Base-by-base conservation (phyloP, 2,329 filamentous ascomycete genomes). In the Sporothrix globosa region DNA sequence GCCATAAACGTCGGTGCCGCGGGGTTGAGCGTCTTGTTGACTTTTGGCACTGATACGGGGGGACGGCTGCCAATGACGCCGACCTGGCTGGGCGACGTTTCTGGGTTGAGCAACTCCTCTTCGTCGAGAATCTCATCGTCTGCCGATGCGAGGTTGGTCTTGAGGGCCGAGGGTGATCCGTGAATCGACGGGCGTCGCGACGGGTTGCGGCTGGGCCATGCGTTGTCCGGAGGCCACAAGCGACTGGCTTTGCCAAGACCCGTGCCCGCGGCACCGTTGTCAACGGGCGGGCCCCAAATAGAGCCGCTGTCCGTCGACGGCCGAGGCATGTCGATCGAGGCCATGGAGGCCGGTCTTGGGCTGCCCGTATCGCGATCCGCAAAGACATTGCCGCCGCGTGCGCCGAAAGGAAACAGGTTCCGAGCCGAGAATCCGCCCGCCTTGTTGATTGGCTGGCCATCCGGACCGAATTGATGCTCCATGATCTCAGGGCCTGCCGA, bases 1-100 rank as follows among this genome's bases (percentile, higher is more conserved):
- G 86, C 90, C 80, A 91, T 95, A 78, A 98, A 98, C 0, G 91
- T 92, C 10, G 94, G 94, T 0, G 95, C 96, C 7, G 92, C 88
- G 9, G 96, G 96, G 76, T 99, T 98, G 39, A 98, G 85, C 76
- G 80, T 89, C 81, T 79, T 72, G 69, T 78, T 72, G 71, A 63
- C 60, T 78, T 78, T 83, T 52, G 80, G 75, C 7, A 77, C 34
- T 3, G 30, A 78, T 4, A 82, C 81, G 2, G 91, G 92, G 4
- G 69, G 73, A 3, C 90, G 89, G 61, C 92, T 96, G 30, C 95
- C 95, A 74, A 98, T 97, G 0, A 90, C 86, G 27, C 88, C 88
- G 2, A 90, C 85, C 58, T 88, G 84, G 69, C 85, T 87, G 6
- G 86, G 85, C 14, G 85, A 84, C 4, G 82, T 81, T 72, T 85